Evolutionary conservation across 1,139 yeast species (phyloP), one percentile per base, ranked within the genome.

Genomic region (Candida sanyaensis): DNA sequence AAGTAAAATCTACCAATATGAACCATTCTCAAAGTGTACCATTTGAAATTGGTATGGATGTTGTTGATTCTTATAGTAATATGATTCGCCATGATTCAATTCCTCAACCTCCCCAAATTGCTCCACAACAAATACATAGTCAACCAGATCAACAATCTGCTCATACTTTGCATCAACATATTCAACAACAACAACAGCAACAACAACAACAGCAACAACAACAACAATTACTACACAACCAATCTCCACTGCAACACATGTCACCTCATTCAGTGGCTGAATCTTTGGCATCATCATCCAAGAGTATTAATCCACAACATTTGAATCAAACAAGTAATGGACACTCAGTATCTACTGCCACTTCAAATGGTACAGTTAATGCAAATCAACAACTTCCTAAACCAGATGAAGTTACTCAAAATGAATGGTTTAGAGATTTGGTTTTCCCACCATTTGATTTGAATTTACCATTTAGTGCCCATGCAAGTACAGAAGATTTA

Each of bases 391-490:
- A 17, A 17, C 21, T 17, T 17, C 21, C 21, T 17, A 41, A 39
- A 41, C 9, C 37, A 31, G 33, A 45, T 33, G 21, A 13, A 23
- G 44, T 41, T 38, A 50, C 57, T 46, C 65, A 69, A 47, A 77
- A 80, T 53, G 83, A 86, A 62, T 81, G 95, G 96, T 60, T 89
- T 45, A 75, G 81, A 51, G 86, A 84, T 66, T 82, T 85, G 52
- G 81, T 84, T 45, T 79, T 76, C 49, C 77, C 88, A 24, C 84
- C 93, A 36, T 75, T 81, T 61, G 84, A 81, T 55, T 46, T 48
- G 32, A 54, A 47, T 37, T 21, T 53, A 32, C 51, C 54, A 23
- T 48, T 51, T n/a, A 52, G 51, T 44, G 46, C 46, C 9, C 42
- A 45, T 37, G 47, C 47, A 27, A 51, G 52, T 29, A 33, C 44